A percentile compares a stretch with the other conserved stretches of the same genome.
phyloP scores from a whole-genome alignment of 2,329 filamentous ascomycete genomes.

The Fusarium sp. region DNA sequence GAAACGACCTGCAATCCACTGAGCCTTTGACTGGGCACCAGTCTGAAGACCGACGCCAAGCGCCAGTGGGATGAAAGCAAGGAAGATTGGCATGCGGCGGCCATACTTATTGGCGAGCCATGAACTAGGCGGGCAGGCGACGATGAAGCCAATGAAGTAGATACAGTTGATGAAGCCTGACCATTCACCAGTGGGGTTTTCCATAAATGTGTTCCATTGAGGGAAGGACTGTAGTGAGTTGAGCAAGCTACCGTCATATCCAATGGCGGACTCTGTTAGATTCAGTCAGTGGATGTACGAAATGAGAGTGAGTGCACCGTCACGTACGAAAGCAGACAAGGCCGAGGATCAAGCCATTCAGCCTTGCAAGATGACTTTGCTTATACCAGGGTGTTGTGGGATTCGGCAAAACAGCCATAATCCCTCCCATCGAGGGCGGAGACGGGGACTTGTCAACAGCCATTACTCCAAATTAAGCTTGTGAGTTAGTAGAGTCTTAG shows the following conservation, averaged over 20 bases:
- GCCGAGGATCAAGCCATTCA: slow-evolving; percentile 15
- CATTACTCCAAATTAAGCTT: background rate
- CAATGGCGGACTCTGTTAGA: slow-evolving; percentile 13
- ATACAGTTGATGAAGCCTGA: slow-evolving; percentile 22
- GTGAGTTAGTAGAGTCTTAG: background rate
- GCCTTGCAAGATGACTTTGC: slow-evolving; percentile 10
- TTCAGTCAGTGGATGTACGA: background rate
- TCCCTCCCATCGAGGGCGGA: background rate
- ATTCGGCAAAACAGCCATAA: slow-evolving; percentile 16
- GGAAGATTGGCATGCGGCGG: slow-evolving; percentile 1
- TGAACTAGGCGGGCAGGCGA: slow-evolving; percentile 8
- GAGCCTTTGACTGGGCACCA: slow-evolving; percentile 4
- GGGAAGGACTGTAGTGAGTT: slow-evolving; percentile 24
- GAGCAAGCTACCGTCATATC: slow-evolving; percentile 18
- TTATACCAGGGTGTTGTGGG: slow-evolving; percentile 17
- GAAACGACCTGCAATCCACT: slow-evolving; percentile 22
- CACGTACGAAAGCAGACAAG: slow-evolving; percentile 22
- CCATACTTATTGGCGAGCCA: slow-evolving; percentile 26
- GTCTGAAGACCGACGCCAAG: slow-evolving; percentile 10
- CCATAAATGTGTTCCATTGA: slow-evolving; percentile 17
- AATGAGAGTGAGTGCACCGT: accelerated
- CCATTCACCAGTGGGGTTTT: slow-evolving; percentile 19
- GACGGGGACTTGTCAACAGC: background rate
- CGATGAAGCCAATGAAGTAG: slow-evolving; percentile 21
- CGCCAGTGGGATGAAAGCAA: slow-evolving; percentile 8